phyloP scores from a whole-genome alignment of 2,329 filamentous ascomycete species.

The Septoria linicola region DNA sequence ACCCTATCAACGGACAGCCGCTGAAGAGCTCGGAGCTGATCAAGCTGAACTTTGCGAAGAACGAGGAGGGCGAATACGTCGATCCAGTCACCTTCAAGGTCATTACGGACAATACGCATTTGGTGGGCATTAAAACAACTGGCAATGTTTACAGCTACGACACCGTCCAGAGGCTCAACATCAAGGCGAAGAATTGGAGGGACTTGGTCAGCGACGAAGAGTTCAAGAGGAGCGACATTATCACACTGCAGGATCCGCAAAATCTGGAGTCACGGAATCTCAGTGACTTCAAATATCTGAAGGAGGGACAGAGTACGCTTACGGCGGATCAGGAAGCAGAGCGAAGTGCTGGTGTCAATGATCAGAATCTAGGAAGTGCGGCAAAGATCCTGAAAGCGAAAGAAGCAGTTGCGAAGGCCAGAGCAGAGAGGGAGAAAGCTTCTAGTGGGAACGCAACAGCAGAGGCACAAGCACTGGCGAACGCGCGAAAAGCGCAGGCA shows the following conservation, averaged over 20 bases:
- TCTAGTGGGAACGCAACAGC: constrained; percentile 19
- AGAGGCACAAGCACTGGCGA: constrained; percentile 50
- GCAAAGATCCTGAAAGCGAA: constrained; percentile 87
- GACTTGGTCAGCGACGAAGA: constrained; percentile 85
- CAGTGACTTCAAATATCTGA: constrained; percentile 82
- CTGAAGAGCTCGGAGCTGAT: constrained; percentile 81
- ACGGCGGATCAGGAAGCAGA: constrained; percentile 70
- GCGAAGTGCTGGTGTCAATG: constrained; percentile 65
- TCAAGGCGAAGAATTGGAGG: constrained; percentile 94
- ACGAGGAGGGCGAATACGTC: constrained; percentile 85
- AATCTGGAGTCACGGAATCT: constrained; percentile 80
- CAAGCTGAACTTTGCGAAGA: constrained; percentile 87
- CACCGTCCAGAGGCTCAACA: constrained; percentile 89
- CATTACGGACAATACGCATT: constrained; percentile 96
- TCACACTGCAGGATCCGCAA: constrained; percentile 93
- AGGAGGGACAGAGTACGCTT: constrained; percentile 69
- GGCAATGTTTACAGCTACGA: constrained; percentile 98
- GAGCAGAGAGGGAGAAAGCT: constrained; percentile 63
- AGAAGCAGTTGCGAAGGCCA: constrained; percentile 87
- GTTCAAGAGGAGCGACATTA: constrained; percentile 87
- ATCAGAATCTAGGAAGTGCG: constrained; percentile 72
- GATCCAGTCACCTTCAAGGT: constrained; percentile 98
- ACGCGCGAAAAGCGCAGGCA: constrained; percentile 54
- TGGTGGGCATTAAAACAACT: constrained; percentile 80
- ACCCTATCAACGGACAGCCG: constrained; percentile 79